These are phyloP conservation scores for Vicia sativa DNA, from an alignment of 306 rosid genomes.

Conservation along the genomic window DNA sequence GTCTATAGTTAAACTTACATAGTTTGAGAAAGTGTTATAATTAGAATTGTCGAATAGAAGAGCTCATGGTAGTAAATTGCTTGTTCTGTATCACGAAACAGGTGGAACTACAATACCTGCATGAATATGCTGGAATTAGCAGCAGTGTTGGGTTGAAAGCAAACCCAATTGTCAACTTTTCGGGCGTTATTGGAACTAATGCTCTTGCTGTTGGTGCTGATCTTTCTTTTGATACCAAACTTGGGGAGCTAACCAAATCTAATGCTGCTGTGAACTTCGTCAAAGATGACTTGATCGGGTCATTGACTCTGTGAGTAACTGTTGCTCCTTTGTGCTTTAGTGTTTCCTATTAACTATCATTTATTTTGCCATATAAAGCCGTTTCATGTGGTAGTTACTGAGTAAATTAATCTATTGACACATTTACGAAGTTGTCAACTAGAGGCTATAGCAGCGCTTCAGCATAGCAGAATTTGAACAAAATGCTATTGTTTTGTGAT, in stretches of 20 bases:
- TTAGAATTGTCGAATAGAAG: background rate
- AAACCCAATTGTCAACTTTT: conserved; percentile 80
- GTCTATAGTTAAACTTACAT: background rate
- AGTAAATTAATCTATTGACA: background rate
- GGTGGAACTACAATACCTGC: conserved; percentile 89
- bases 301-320: conserved; percentile 76
- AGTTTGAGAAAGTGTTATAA: background rate
- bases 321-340: background rate
- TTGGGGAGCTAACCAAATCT: conserved; percentile 69
- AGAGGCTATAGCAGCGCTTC: background rate
- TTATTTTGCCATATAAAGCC: conserved; percentile 8
- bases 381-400: background rate
- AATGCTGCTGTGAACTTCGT: conserved; percentile 74
- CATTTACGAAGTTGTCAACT: background rate
- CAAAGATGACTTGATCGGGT: conserved; percentile 67
- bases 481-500: background rate
- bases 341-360: conserved; percentile 11
- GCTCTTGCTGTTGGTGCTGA: conserved; percentile 74
- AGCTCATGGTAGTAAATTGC: background rate
- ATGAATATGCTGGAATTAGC: conserved; percentile 85
- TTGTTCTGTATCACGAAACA: conserved; percentile 43
- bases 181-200: conserved; percentile 80
- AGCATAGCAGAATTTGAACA: background rate
- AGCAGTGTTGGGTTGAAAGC: conserved; percentile 89
- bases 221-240: conserved; percentile 75